Evolutionary conservation across 352 stramenopile species (phyloP).

Genomic region (Phytophthora tentaculata): DNA sequence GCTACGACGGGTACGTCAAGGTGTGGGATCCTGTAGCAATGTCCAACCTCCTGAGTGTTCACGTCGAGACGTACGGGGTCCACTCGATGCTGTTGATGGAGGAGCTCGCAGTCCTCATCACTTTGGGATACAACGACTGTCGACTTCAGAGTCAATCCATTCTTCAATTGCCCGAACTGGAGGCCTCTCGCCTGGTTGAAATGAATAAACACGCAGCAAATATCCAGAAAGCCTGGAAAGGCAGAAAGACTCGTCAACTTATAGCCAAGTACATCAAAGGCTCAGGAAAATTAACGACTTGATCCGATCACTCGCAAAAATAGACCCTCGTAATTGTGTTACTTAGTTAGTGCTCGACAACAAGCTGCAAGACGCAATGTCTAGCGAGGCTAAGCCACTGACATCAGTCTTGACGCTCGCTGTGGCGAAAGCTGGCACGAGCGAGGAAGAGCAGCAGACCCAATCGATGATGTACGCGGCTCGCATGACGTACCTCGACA

Average conservation of each 20-base stretch:
- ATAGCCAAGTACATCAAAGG: constrained; percentile 57
- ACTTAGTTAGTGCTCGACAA: neutral
- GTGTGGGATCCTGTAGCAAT: constrained; percentile 53
- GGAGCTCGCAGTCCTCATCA: constrained; percentile 32
- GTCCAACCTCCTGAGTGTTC: constrained; percentile 37
- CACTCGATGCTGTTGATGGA: constrained; percentile 44
- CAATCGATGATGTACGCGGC: constrained; percentile 82
- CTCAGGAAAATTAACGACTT: neutral
- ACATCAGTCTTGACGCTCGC: constrained; percentile 27
- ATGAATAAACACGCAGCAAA: constrained; percentile 40
- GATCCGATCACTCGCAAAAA: too few relatives aligned
- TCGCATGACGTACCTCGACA: constrained; percentile 79
- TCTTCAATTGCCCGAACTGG: constrained; percentile 46
- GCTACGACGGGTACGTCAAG: constrained; percentile 69
- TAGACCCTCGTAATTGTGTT: neutral
- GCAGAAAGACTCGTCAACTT: constrained; percentile 49
- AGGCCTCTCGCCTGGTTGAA: constrained; percentile 43
- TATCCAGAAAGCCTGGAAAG: constrained; percentile 73
- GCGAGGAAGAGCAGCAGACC: constrained; percentile 55
- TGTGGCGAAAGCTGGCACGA: constrained; percentile 21
- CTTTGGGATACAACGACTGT: constrained; percentile 48
- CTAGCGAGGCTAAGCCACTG: constrained; percentile 13
- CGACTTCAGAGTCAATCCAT: constrained; percentile 49
- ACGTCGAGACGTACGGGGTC: constrained; percentile 56
- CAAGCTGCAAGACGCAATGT: constrained; percentile 17